These are phyloP conservation scores for Pterocarpus macrocarpus DNA, from an alignment of 306 rosid species.

Conservation along the genomic window DNA sequence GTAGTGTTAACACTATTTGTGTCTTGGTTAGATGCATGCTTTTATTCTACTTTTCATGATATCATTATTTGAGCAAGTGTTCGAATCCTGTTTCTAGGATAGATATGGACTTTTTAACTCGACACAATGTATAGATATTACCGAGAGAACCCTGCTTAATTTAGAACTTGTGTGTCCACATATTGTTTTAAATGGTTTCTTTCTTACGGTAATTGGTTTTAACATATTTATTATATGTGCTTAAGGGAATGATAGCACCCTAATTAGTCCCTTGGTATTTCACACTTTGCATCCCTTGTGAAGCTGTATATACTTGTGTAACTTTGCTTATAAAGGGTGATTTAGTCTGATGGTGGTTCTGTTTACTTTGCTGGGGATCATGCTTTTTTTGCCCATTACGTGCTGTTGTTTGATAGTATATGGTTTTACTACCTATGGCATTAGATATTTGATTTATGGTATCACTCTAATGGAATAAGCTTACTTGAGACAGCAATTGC, in stretches of 20 bases:
- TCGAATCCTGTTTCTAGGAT: no score
- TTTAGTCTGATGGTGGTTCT: background rate
- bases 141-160: constrained; percentile 16
- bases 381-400: constrained; percentile 1
- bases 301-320: constrained; percentile 27
- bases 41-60: no score
- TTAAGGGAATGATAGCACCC: no score
- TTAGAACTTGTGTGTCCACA: constrained; percentile 22
- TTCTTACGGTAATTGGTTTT: constrained; percentile 29
- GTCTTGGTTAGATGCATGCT: no score
- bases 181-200: constrained; percentile 22
- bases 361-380: constrained; percentile 25
- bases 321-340: constrained; percentile 9
- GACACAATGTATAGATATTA: no score
- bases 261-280: constrained; percentile 21
- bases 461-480: constrained; percentile 6
- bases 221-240: no score
- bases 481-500: constrained; percentile 16
- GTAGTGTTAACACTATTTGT: no score
- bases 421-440: constrained; percentile 3
- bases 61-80: no score
- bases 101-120: no score
- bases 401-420: constrained; percentile 19
- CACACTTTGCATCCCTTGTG: constrained; percentile 13
- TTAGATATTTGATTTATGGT: constrained; percentile 12